Conservation (phyloP, 1,284 basidiomycete genomes). For the Puccinia hordei region DNA sequence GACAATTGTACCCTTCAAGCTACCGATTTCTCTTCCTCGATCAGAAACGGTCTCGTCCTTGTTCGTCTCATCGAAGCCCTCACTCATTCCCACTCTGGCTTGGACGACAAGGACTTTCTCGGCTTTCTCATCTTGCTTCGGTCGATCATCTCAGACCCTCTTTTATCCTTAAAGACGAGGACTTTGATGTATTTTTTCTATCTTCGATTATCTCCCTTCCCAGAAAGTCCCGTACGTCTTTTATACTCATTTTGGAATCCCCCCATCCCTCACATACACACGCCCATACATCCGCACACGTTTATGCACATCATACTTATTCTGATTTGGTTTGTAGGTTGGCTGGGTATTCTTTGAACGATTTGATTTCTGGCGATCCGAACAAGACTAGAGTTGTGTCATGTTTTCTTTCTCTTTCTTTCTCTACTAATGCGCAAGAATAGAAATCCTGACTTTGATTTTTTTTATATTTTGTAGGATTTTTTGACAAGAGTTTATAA, state of each 20-base stretch:
- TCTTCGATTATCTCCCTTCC: constrained; percentile 35
- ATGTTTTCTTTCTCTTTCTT: not conserved
- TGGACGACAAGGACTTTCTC: constrained; percentile 47
- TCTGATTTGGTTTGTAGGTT: not conserved
- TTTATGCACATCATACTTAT: no score
- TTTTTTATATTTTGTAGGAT: no score
- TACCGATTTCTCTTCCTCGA: constrained; percentile 53
- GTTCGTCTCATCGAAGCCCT: constrained; percentile 44
- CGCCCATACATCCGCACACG: no score
- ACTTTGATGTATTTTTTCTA: constrained; percentile 47
- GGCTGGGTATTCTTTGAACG: constrained; percentile 41
- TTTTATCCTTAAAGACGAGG: constrained; percentile 52
- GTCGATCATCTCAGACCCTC: constrained; percentile 10
- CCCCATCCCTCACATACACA: no score
- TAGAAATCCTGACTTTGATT: no score
- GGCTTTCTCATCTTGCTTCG: constrained; percentile 19
- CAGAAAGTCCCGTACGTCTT: constrained; percentile 39
- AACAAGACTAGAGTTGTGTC: constrained; percentile 29
- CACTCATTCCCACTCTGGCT: constrained; percentile 36
- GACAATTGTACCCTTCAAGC: constrained; percentile 33
- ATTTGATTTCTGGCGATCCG: constrained; percentile 39
- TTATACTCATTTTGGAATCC: no score
- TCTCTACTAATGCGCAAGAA: no score
- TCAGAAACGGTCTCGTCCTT: constrained; percentile 53
- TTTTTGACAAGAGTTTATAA: no score